A percentile compares a stretch with the other conserved stretches of the same genome.
Conservation (phyloP, 768 basidiomycete species). For the Hericium erinaceus region DNA sequence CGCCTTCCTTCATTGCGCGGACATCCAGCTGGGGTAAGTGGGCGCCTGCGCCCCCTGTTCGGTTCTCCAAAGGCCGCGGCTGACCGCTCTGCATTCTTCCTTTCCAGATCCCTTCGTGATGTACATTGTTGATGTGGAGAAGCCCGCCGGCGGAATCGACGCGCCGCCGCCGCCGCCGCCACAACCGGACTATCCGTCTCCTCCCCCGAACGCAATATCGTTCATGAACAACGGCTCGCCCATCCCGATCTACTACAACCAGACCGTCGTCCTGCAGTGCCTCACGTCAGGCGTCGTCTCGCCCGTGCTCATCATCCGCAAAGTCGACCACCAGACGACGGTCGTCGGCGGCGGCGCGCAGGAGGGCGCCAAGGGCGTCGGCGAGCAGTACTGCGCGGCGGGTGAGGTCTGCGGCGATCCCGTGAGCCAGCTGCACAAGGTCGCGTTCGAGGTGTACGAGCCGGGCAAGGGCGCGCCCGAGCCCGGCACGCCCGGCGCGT, state of each 20-base stretch:
- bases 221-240: conserved; percentile 77
- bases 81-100: neutral
- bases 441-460: conserved; percentile 88
- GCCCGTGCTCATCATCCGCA: conserved; percentile 88
- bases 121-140: conserved; percentile 93
- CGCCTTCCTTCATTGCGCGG: conserved; percentile 81
- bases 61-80: conserved; percentile 12
- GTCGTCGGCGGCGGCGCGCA: conserved; percentile 88
- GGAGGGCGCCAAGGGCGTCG: conserved; percentile 78
- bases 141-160: conserved; percentile 69
- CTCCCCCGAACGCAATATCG: conserved; percentile 83
- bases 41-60: neutral
- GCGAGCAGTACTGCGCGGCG: conserved; percentile 71
- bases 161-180: conserved; percentile 73
- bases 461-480: conserved; percentile 59
- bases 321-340: conserved; percentile 84
- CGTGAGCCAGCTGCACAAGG: conserved; percentile 92
- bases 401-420: conserved; percentile 91
- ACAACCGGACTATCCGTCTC: conserved; percentile 84
- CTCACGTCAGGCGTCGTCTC: conserved; percentile 89
- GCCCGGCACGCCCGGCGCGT: conserved; percentile 66
- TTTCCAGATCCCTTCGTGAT: conserved; percentile 81
- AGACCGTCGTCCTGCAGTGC: conserved; percentile 91
- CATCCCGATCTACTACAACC: conserved; percentile 93
- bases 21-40: conserved; percentile 82